These are phyloP conservation scores for Pseudisothecium myosuroides DNA, from an alignment of 225 moss, liverwort and hornwort species.

Conservation along the genomic window DNA sequence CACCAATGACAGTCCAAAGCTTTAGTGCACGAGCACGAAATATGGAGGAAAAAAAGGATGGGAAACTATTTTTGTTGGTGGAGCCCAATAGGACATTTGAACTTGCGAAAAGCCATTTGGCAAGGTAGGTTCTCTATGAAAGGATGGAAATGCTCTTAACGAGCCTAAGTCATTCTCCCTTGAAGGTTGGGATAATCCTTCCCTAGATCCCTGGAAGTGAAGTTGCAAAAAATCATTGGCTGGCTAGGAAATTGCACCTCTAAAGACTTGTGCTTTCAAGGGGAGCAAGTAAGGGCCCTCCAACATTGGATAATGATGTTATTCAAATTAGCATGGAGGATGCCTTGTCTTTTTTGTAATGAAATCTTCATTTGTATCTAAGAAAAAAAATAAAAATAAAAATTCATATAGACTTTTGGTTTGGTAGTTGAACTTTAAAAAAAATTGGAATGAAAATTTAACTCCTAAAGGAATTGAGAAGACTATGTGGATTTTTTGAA, in stretches of 20 bases:
- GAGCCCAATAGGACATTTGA: not conserved
- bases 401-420: not conserved
- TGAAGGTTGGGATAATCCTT: fast-evolving
- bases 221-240: not conserved
- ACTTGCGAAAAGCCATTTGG: too few species aligned
- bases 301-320: not conserved
- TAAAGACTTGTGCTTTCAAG: fast-evolving
- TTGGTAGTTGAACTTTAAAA: not conserved
- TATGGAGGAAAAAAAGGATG: not conserved
- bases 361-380: not conserved
- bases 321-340: fast-evolving
- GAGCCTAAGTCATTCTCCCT: fast-evolving
- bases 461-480: not conserved
- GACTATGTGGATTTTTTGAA: not conserved
- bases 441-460: not conserved
- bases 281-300: fast-evolving
- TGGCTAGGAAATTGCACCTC: fast-evolving
- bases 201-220: fast-evolving
- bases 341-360: fast-evolving
- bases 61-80: not conserved
- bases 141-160: not conserved
- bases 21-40: not conserved
- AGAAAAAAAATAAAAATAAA: not conserved
- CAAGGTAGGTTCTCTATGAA: not conserved
- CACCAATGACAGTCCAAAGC: not conserved